Base-by-base conservation (phyloP, 495 filamentous ascomycete species). In the Penicillium cataractarum region DNA sequence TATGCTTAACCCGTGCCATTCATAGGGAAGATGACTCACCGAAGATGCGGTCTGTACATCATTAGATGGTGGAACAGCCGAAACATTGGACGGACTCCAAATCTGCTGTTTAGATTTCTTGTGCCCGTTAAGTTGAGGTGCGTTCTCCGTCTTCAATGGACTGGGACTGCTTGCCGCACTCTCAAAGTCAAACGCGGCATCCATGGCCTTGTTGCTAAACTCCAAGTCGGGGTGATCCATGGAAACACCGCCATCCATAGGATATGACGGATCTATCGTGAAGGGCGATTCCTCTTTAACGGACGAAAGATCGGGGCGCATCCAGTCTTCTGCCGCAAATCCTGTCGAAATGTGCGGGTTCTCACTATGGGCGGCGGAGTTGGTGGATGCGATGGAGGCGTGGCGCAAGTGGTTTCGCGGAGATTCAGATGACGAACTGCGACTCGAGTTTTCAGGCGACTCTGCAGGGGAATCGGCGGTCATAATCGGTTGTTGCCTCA, bases 151-250 rank as follows among this genome's bases (percentile, higher is more conserved):
- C 49, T 76, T 79, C 61, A 85, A 74, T 31, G 82, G 78, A 65
- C 78, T 86, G 15, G 90, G 88, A 62, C 86, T 91, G 68, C 83
- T 88, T 0, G 86, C 84, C 17, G 87, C 87, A 64, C 87, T 88
- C 29, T 89, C 86, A 69, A 91, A 90, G 65, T 90, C 86, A 66
- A 90, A 90, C 24, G 84, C 81, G 37, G 84, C 79, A 65, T 86
- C 82, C 87, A 90, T 89, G 3, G 78, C 79, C 54, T 79, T 82
- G 71, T 88, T 86, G 68, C 80, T 87, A 37, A 81, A 80, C 62
- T 84, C 81, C 54, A 84, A 69, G 57, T 84, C 81, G 35, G 78
- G 63, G 50, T 54, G 51, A 22, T 77, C 76, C 67, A 77, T 65
- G 2, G 72, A 58, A 49, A 76, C 74, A 0, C 62, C 57, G 13